A percentile compares a stretch with the other conserved stretches of the same genome.
phyloP scores from a whole-genome alignment of 2,329 filamentous ascomycete genomes.

The Calonectria honghensis region DNA sequence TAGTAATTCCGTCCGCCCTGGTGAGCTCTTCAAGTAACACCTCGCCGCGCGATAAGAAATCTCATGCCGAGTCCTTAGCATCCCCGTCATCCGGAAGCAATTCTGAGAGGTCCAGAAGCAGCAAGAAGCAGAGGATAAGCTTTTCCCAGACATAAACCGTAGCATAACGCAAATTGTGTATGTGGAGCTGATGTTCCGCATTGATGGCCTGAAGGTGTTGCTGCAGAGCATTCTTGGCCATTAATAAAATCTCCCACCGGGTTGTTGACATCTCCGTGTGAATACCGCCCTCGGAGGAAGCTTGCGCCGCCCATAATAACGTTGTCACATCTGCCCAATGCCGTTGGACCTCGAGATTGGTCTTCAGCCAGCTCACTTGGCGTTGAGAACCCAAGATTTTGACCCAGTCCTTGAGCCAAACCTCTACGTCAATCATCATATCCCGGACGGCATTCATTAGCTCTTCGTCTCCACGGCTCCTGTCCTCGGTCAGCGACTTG shows the following conservation, averaged over 20 bases:
- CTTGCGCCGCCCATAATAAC: background rate
- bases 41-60: no score
- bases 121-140: no score
- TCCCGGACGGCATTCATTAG: conserved; percentile 64
- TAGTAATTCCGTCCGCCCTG: no score
- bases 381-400: conserved; percentile 49
- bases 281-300: background rate
- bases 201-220: no score
- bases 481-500: conserved; percentile 55
- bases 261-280: background rate
- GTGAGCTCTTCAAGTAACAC: no score
- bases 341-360: background rate
- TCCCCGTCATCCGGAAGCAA: no score
- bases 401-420: conserved; percentile 67
- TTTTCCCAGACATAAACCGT: no score
- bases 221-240: conserved; percentile 13
- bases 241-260: background rate
- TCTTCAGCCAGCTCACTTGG: background rate
- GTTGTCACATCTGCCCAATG: conserved; percentile 4
- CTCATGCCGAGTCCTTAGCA: no score
- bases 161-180: no score
- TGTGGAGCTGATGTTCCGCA: no score
- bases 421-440: conserved; percentile 67
- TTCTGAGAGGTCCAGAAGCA: no score
- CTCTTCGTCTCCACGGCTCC: conserved; percentile 57